A percentile compares a stretch with the other conserved stretches of the same genome.
phyloP scores from a whole-genome alignment of 805 yeast genomes.

The Barnettozyma wickerhamii region DNA sequence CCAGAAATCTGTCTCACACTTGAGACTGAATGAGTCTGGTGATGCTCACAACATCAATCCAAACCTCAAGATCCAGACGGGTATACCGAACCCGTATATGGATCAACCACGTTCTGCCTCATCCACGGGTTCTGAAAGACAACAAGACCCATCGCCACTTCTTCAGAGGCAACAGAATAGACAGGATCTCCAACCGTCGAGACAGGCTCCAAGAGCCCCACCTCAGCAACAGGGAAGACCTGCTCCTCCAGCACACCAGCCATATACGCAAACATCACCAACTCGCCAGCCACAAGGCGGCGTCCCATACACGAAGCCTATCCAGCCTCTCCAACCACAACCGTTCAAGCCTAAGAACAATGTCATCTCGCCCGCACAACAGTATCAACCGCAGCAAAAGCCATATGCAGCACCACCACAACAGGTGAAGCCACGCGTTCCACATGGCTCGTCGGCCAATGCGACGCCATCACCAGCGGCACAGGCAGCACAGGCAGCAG shows the following conservation, averaged over 20 bases:
- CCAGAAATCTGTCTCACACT: slow-evolving; percentile 12
- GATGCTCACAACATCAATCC: slow-evolving; percentile 25
- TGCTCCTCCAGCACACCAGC: slow-evolving; percentile 6
- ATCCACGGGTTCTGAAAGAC: slow-evolving; percentile 4
- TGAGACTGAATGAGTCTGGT: slow-evolving; percentile 9
- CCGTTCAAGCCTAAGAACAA: slow-evolving; percentile 3
- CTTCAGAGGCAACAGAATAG: slow-evolving; percentile 9
- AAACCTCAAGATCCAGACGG: slow-evolving; percentile 30
- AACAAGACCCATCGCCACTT: slow-evolving; percentile 9
- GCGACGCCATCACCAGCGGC: background rate
- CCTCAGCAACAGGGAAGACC: slow-evolving; percentile 17
- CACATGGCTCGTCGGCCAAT: background rate
- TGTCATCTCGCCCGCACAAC: slow-evolving; percentile 1
- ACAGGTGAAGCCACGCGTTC: background rate
- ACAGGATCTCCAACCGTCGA: slow-evolving; percentile 22
- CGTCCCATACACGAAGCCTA: slow-evolving; percentile 13
- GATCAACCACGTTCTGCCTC: slow-evolving; percentile 9
- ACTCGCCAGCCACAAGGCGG: slow-evolving; percentile 9
- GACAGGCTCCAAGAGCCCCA: slow-evolving; percentile 28
- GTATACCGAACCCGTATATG: slow-evolving; percentile 22
- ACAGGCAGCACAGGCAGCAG: slow-evolving; percentile 31
- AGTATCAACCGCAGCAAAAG: slow-evolving; percentile 2
- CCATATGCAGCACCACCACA: background rate
- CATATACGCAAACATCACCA: slow-evolving; percentile 11
- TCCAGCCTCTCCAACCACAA: slow-evolving; percentile 14